These are phyloP conservation scores for Xylaria intraflava DNA, from an alignment of 495 filamentous ascomycete species.

Conservation along the genomic window DNA sequence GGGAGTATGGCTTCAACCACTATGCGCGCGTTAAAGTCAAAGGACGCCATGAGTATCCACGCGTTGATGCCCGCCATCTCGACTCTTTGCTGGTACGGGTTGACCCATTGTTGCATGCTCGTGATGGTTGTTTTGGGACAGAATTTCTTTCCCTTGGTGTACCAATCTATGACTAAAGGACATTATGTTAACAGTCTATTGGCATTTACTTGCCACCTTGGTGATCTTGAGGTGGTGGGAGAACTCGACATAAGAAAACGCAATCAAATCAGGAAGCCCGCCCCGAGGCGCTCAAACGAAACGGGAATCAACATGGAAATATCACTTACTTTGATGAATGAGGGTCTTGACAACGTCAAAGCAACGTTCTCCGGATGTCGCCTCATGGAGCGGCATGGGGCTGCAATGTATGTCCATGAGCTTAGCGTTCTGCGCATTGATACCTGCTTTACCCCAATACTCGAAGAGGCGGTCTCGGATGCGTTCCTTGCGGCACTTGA, in stretches of 20 bases:
- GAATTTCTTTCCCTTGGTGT: background rate
- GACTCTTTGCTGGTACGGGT: constrained; percentile 18
- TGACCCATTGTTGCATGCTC: constrained; percentile 15
- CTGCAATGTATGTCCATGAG: background rate
- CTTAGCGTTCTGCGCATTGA: background rate
- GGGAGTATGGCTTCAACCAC: constrained; percentile 16
- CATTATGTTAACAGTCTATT: background rate
- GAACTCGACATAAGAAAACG: no score
- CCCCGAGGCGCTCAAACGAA: no score
- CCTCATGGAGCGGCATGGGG: constrained; percentile 16
- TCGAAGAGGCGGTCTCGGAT: background rate
- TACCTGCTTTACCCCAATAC: constrained; percentile 1
- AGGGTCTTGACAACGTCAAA: constrained; percentile 16
- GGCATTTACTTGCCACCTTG: background rate
- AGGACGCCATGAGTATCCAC: constrained; percentile 22
- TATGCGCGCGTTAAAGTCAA: constrained; percentile 23
- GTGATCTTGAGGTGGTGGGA: background rate
- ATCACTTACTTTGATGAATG: constrained; percentile 2
- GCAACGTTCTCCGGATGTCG: constrained; percentile 22
- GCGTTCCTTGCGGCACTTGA: background rate
- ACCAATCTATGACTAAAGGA: background rate
- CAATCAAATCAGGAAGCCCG: no score
- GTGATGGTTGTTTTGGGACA: background rate
- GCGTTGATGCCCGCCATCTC: constrained; percentile 27
- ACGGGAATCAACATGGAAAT: background rate